Base-by-base conservation (phyloP, 2,329 filamentous ascomycete genomes). In the Apiospora rasikravindrae region DNA sequence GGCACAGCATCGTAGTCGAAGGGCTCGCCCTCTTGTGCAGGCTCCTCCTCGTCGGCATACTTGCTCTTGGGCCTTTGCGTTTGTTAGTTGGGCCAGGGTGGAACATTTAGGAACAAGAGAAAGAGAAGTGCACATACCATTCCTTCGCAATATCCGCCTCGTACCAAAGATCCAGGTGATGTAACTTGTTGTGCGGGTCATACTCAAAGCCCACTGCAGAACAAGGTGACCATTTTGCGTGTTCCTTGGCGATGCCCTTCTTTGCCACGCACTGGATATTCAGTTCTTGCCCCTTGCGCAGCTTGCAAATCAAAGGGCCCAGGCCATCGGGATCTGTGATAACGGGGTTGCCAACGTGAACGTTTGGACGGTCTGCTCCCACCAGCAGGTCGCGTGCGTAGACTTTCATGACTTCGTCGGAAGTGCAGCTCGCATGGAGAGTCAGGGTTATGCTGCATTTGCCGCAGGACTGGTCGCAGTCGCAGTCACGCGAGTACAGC, bases 191-290 rank as follows among this genome's bases (percentile, higher is more conserved):
- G 83, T 97, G 93, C 73, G 96, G 96, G 81, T 99, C 96, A 83
- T 99, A 99, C 83, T 99, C 96, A 81, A 99, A 99, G 33, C 94
- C 95, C 53, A 99, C 92, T 4, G 96, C 96, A 53, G 95, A 89
- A 47, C 94, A 96, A 1, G 96, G 95, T 78, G 94, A 93, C 96
- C 96, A 99, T 83, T 99, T 99, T 13, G 96, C 94, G 83, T 99
- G 96, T 82, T 99, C 96, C 87, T 99, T 99, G 49, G 96, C 95
- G 75, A 98, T 98, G 0, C 96, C 96, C 88, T 98, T 98, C 88
- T 98, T 98, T 69, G 96, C 96, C 76, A 98, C 93, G 81, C 96
- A 98, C 74, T 90, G 93, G 80, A 99, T 90, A 81, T 94, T 92
- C 73, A 99, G 85, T 83, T 98, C 95, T 84, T 99, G 96, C 2